Percentiles rank a stretch among this genome's conserved stretches.
Evolutionary conservation across 495 filamentous ascomycete genomes (phyloP).

Genomic region (Aspergillus haitiensis): DNA sequence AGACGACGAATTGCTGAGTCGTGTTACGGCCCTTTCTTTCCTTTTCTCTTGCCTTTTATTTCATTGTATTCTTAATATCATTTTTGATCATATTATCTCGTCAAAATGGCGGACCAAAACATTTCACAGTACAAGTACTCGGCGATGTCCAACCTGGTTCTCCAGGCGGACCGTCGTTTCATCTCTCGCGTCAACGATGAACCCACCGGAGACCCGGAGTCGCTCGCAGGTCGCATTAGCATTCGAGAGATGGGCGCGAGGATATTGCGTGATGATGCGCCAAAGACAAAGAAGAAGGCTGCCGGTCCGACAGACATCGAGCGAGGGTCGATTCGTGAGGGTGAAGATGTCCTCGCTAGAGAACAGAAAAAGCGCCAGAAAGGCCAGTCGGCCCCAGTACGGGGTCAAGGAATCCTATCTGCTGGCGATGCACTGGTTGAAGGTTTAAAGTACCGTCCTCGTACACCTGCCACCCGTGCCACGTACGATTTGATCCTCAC

Average conservation of each 20-base stretch:
- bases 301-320: slow-evolving; percentile 65
- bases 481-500: slow-evolving; percentile 96
- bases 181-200: slow-evolving; percentile 90
- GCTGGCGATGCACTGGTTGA: slow-evolving; percentile 85
- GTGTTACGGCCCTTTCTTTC: slow-evolving; percentile 26
- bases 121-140: slow-evolving; percentile 99
- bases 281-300: slow-evolving; percentile 71
- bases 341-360: slow-evolving; percentile 79
- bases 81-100: slow-evolving; percentile 4
- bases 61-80: slow-evolving; percentile 21
- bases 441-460: slow-evolving; percentile 80
- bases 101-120: slow-evolving; percentile 87
- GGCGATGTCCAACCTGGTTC: slow-evolving; percentile 99
- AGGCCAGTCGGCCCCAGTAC: slow-evolving; percentile 66
- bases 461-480: slow-evolving; percentile 87
- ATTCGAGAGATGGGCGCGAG: slow-evolving; percentile 92
- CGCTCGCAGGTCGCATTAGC: slow-evolving; percentile 87
- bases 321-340: slow-evolving; percentile 77
- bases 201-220: slow-evolving; percentile 95
- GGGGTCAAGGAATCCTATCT: slow-evolving; percentile 79
- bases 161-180: slow-evolving; percentile 98
- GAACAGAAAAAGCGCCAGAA: slow-evolving; percentile 87
- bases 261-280: slow-evolving; percentile 73
- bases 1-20: slow-evolving; percentile 32
- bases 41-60: slow-evolving; percentile 23